Base-by-base conservation (phyloP, 495 filamentous ascomycete genomes). In the Tetracladium marchalianum region DNA sequence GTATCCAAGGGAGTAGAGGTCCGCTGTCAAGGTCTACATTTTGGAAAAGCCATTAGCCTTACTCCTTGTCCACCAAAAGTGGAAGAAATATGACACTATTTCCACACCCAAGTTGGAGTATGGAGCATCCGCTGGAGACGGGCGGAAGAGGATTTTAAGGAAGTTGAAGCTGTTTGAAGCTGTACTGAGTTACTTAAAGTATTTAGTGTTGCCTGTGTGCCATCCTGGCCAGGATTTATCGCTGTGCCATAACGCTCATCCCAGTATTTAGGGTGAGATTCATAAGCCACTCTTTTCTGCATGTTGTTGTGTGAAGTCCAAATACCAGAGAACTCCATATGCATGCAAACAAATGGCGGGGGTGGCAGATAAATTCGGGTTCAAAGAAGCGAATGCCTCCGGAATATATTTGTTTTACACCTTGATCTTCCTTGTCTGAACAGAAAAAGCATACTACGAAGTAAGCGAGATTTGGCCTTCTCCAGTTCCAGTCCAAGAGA, bases 21-120 rank as follows among this genome's bases (percentile, higher is more conserved):
- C 67, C 3, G 52, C 43, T 1, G 77, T 75, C 19, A 82, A 57
- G 15, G 64, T 67, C 75, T 80, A 40, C n/a, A 41, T 12, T 11
- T 37, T n/a, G 16, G 19, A 53, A 27, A 42, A 36, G 16, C 22
- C 8, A 50, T 52, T 16, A 41, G 35, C 11, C n/a, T 11, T 49
- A 13, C 40, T 35, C 49, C 22, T 10, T 47, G 31, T 40, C 12
- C 24, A 39, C 32, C 19, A n/a, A 37, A 43, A 35, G 19, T 34
- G 18, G 45, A n/a, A 37, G 17, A 4, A 11, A 37, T 39, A 22
- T 52, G n/a, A 78, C 72, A 54, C 75, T 79, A 46, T 76, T 72
- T 19, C 75, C 76, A n/a, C 70, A 77, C 8, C 78, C 77, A 31
- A 78, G 57, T 51, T 80, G 78, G 5, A 80, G 51, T 31, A 80